phyloP scores from a whole-genome alignment of 139 green algal species.

The Chlamydomonas sp. region DNA sequence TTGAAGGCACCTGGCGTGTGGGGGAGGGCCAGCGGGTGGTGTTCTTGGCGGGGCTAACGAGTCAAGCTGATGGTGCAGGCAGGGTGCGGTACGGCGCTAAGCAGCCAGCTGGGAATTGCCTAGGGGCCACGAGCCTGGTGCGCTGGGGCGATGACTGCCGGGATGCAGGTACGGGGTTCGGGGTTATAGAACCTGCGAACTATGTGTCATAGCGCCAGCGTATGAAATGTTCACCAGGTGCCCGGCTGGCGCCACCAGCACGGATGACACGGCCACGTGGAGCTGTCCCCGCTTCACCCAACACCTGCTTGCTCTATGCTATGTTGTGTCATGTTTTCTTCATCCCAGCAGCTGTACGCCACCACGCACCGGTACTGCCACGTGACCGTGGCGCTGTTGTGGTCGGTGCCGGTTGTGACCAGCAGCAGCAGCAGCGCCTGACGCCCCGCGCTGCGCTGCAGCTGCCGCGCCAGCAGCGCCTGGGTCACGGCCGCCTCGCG shows the following conservation, averaged over 20 bases:
- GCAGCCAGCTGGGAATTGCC: no score
- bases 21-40: background rate
- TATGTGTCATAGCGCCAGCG: no score
- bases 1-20: conserved; percentile 21
- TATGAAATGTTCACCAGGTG: no score
- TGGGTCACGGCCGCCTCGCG: conserved; percentile 45
- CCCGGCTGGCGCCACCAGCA: no score
- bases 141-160: no score
- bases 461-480: conserved; percentile 26
- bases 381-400: conserved; percentile 44
- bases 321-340: no score
- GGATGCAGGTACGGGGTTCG: no score
- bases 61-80: no score
- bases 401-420: conserved; percentile 21
- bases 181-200: no score
- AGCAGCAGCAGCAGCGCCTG: conserved; percentile 46
- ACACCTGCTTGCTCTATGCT: background rate
- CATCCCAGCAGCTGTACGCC: background rate
- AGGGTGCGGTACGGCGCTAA: no score
- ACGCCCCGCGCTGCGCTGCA: background rate
- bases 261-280: background rate
- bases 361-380: conserved; percentile 38
- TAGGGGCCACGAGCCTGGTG: no score
- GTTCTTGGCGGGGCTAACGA: background rate
- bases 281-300: background rate